A percentile compares a stretch with the other conserved stretches of the same genome.
These are phyloP conservation scores for Rhizopogon roseolus DNA, from an alignment of 768 basidiomycete genomes.

Conservation along the genomic window DNA sequence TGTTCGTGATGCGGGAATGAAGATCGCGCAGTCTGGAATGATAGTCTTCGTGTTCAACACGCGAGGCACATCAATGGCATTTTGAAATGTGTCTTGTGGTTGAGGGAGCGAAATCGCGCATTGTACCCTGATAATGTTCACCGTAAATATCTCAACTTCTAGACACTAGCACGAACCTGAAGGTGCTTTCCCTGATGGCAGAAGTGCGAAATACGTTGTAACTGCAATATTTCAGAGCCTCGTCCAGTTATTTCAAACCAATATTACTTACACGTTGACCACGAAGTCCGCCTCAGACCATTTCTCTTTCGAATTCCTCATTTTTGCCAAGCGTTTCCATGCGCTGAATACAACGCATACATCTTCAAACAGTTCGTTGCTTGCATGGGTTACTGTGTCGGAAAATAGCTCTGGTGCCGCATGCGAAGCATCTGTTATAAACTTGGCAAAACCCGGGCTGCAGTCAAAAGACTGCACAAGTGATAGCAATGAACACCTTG, in stretches of 20 bases:
- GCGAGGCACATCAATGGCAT: conserved; percentile 25
- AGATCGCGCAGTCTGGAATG: conserved; percentile 46
- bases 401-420: conserved; percentile 38
- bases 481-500: neutral
- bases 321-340: conserved; percentile 39
- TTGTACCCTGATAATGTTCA: conserved; percentile 35
- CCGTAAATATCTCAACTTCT: neutral
- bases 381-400: conserved; percentile 11
- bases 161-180: conserved; percentile 31
- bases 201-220: conserved; percentile 47
- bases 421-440: conserved; percentile 27
- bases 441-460: conserved; percentile 5
- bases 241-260: neutral
- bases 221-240: conserved; percentile 17
- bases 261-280: conserved; percentile 43
- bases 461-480: neutral
- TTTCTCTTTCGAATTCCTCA: conserved; percentile 41
- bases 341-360: conserved; percentile 37
- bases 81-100: conserved; percentile 24
- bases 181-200: conserved; percentile 36
- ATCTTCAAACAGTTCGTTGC: conserved; percentile 29
- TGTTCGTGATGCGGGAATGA: conserved; percentile 36
- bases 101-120: conserved; percentile 45
- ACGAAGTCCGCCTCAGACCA: conserved; percentile 53
- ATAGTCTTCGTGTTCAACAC: conserved; percentile 42